Conservation (phyloP, 768 basidiomycete species). For the Amyloporia xantha region DNA sequence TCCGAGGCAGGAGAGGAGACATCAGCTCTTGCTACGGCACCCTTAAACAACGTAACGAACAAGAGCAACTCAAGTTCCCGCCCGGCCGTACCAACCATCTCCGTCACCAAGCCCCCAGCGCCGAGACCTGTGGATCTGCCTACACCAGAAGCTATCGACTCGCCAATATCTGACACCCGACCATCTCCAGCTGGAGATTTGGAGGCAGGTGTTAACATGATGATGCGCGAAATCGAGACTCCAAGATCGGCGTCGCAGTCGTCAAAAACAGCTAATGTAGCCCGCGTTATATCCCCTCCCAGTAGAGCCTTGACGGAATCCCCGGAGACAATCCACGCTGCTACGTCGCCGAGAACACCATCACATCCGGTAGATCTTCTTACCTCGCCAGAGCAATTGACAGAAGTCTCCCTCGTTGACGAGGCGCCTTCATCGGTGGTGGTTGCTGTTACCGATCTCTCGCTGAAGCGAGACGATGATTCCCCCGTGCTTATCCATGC, state of each 20-base stretch:
- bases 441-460: neutral
- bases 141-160: constrained; percentile 40
- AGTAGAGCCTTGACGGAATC: constrained; percentile 4
- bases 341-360: constrained; percentile 1
- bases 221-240: neutral
- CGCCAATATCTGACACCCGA: neutral
- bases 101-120: constrained; percentile 63
- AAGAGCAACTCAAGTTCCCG: constrained; percentile 13
- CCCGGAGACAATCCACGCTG: constrained; percentile 1
- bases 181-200: constrained; percentile 8
- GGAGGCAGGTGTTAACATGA: constrained; percentile 13
- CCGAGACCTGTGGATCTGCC: constrained; percentile 69
- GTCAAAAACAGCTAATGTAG: neutral
- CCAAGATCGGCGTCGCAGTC: neutral
- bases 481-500: constrained; percentile 20
- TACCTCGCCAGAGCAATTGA: constrained; percentile 4
- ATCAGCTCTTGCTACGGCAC: constrained; percentile 11
- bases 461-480: constrained; percentile 14
- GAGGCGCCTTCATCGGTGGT: neutral
- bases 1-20: constrained; percentile 22
- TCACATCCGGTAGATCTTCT: constrained; percentile 10
- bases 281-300: constrained; percentile 1
- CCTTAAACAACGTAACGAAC: constrained; percentile 21
- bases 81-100: constrained; percentile 43
- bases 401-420: neutral